Percentiles rank a stretch among this genome's conserved stretches.
Evolutionary conservation across 1,139 yeast genomes (phyloP).

Genomic region (Taiozyma onychis): DNA sequence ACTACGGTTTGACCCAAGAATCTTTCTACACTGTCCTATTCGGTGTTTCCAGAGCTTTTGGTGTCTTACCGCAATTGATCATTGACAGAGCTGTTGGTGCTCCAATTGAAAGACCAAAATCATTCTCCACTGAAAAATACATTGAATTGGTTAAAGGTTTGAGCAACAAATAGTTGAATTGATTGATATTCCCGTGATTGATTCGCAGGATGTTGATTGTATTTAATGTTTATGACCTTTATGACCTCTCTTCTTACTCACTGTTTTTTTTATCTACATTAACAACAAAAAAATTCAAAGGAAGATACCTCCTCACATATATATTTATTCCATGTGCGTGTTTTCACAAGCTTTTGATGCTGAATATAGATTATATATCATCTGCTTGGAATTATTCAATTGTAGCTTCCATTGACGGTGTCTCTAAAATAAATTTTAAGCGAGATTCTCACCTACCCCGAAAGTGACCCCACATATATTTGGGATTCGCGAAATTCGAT

Average conservation of each 20-base stretch:
- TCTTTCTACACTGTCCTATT: slow-evolving; percentile 96
- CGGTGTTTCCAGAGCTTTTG: slow-evolving; percentile 97
- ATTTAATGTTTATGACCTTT: background rate
- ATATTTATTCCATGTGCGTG: background rate
- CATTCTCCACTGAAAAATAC: slow-evolving; percentile 64
- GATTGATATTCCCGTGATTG: background rate
- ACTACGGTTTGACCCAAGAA: slow-evolving; percentile 94
- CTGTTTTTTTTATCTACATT: background rate
- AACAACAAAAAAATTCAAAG: background rate
- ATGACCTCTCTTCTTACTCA: background rate
- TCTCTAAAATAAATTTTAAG: too few species aligned
- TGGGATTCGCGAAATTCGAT: too few species aligned
- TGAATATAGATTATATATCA: background rate
- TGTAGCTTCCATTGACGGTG: background rate
- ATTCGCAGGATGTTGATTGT: background rate
- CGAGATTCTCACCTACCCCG: background rate
- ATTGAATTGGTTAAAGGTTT: slow-evolving; percentile 33
- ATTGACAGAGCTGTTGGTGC: slow-evolving; percentile 94
- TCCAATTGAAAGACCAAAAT: slow-evolving; percentile 97
- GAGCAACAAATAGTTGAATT: slow-evolving; percentile 17
- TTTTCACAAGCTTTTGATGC: background rate
- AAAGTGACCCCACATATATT: background rate
- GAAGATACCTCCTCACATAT: background rate
- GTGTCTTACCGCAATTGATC: slow-evolving; percentile 95
- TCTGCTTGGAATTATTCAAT: background rate